Evolutionary conservation across 1,139 yeast genomes (phyloP).

Genomic region (Suhomyces ambrosiae): DNA sequence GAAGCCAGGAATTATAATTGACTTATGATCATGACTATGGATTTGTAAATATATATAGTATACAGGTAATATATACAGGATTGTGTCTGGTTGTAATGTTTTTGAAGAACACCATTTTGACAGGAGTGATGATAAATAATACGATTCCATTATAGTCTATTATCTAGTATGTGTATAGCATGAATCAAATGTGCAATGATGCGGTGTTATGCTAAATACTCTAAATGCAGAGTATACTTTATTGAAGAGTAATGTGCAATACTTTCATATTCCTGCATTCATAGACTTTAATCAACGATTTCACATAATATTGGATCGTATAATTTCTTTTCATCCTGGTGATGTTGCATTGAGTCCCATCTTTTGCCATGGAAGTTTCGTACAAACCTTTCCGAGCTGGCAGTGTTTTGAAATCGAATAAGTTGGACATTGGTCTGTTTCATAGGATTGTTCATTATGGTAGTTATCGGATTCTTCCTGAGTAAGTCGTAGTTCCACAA

Average conservation of each 20-base stretch:
- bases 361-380: conserved; percentile 55
- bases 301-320: conserved; percentile 47
- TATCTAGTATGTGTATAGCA: no score
- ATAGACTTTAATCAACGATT: conserved; percentile 26
- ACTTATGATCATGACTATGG: neutral
- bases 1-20: no score
- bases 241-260: no score
- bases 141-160: no score
- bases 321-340: conserved; percentile 31
- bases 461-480: conserved; percentile 21
- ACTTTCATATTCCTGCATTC: no score
- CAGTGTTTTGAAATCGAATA: conserved; percentile 49
- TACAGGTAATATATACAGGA: neutral
- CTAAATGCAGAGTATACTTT: no score
- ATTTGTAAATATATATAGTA: neutral
- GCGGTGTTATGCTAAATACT: no score
- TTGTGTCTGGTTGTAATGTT: neutral
- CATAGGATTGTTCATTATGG: conserved; percentile 30
- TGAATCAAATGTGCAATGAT: no score
- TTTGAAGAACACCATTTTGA: neutral
- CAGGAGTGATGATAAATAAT: no score
- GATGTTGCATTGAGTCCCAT: conserved; percentile 38
- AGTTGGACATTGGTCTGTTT: conserved; percentile 34
- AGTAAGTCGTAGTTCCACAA: conserved; percentile 46
- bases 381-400: conserved; percentile 56